Percentiles rank a stretch among this genome's conserved stretches.
Evolutionary conservation across 495 filamentous ascomycete species (phyloP).

Genomic region (Aspergillus sparsus): DNA sequence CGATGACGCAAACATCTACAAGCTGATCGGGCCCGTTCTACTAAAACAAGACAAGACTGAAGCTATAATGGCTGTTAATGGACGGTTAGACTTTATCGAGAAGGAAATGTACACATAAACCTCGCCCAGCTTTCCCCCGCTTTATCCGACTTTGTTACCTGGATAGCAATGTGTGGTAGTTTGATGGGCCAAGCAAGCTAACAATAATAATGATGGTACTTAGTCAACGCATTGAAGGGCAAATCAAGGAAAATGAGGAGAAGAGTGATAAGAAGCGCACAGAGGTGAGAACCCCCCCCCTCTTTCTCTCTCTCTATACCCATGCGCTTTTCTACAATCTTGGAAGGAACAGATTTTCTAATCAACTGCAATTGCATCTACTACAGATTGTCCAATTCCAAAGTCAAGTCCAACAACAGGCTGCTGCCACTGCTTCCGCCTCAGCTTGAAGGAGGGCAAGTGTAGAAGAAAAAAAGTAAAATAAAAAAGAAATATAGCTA

Average conservation of each 20-base stretch:
- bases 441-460: constrained; percentile 18
- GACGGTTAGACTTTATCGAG: constrained; percentile 86
- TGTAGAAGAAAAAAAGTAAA: neutral
- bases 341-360: constrained; percentile 10
- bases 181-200: neutral
- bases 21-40: constrained; percentile 88
- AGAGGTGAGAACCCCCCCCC: constrained; percentile 49
- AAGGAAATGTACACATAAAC: constrained; percentile 77
- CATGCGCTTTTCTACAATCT: neutral
- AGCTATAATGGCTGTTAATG: constrained; percentile 84
- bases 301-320: neutral
- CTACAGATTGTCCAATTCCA: constrained; percentile 49
- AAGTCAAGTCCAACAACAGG: constrained; percentile 42
- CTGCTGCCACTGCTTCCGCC: constrained; percentile 37
- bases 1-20: constrained; percentile 87
- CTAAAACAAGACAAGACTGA: constrained; percentile 91
- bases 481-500: neutral
- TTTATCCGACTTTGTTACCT: neutral
- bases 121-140: neutral
- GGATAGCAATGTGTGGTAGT: neutral
- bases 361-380: constrained; percentile 8
- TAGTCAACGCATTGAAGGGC: constrained; percentile 79
- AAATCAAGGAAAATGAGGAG: constrained; percentile 75
- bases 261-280: constrained; percentile 81
- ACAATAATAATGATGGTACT: neutral